phyloP scores from a whole-genome alignment of 2,329 filamentous ascomycete genomes.

The Colletotrichum lindemuthianum region DNA sequence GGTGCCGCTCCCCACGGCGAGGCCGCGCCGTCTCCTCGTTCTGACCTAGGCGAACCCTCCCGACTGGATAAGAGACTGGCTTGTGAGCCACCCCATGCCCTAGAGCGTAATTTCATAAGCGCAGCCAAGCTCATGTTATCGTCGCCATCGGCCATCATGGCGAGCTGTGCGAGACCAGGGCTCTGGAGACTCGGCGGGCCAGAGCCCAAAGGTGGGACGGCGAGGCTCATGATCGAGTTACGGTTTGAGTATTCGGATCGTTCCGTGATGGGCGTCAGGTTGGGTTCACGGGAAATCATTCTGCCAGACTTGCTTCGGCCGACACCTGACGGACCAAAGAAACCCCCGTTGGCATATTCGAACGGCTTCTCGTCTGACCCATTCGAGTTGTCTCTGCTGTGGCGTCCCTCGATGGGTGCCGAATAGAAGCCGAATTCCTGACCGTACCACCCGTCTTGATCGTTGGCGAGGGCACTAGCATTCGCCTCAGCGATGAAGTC shows the following conservation, averaged over 20 bases:
- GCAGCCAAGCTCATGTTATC: constrained; percentile 79
- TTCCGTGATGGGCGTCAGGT: constrained; percentile 95
- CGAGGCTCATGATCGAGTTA: constrained; percentile 85
- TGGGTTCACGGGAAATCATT: constrained; percentile 83
- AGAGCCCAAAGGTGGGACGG: constrained; percentile 58
- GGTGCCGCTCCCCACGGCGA: constrained; percentile 51
- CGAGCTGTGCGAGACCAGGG: constrained; percentile 81
- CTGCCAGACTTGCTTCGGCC: constrained; percentile 79
- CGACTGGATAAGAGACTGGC: constrained; percentile 70
- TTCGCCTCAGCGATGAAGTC: constrained; percentile 95
- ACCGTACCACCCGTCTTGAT: constrained; percentile 94
- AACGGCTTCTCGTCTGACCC: constrained; percentile 49
- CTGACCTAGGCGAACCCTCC: constrained; percentile 61
- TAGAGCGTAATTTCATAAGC: constrained; percentile 76
- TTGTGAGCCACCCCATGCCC: constrained; percentile 84
- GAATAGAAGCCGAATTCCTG: constrained; percentile 98
- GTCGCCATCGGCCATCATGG: constrained; percentile 67
- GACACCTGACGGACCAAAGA: constrained; percentile 81
- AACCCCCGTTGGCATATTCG: constrained; percentile 83
- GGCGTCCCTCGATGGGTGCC: constrained; percentile 55
- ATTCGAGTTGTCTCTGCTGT: constrained; percentile 56
- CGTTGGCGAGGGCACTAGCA: constrained; percentile 89
- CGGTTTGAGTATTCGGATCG: constrained; percentile 95
- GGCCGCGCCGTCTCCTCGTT: constrained; percentile 58
- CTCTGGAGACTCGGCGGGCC: constrained; percentile 68